phyloP scores from a whole-genome alignment of 768 basidiomycete species.

The Fomitopsis pulvina region DNA sequence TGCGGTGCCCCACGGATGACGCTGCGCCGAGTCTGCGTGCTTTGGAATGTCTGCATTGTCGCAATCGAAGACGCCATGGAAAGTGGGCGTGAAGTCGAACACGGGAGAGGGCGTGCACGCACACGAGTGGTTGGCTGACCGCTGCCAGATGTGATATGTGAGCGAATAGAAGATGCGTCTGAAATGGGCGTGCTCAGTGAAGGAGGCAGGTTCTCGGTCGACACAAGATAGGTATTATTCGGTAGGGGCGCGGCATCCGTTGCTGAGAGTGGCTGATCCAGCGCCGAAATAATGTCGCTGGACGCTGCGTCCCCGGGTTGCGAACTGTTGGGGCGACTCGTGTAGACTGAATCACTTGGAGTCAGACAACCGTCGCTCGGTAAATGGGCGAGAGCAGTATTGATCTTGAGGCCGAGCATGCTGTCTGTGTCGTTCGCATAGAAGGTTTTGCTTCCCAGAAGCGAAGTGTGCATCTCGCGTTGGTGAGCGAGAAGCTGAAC shows the following conservation, averaged over 20 bases:
- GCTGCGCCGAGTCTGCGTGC: conserved; percentile 21
- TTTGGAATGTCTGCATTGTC: conserved; percentile 23
- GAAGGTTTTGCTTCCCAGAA: conserved; percentile 27
- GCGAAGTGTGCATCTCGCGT: conserved; percentile 43
- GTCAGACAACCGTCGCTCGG: conserved; percentile 18
- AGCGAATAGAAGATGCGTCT: conserved; percentile 13
- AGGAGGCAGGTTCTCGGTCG: conserved; percentile 5
- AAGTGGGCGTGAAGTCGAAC: conserved; percentile 26
- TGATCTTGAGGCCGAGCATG: conserved; percentile 1
- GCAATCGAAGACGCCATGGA: conserved; percentile 34
- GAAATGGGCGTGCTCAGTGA: conserved; percentile 13
- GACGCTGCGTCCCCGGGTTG: conserved; percentile 15
- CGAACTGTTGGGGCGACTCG: conserved; percentile 12
- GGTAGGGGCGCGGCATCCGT: conserved; percentile 12
- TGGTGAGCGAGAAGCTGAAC: conserved; percentile 60
- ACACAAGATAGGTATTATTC: conserved; percentile 1
- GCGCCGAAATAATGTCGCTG: conserved; percentile 9
- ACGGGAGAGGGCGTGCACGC: conserved; percentile 9
- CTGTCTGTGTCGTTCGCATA: conserved; percentile 15
- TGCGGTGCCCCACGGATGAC: conserved; percentile 56
- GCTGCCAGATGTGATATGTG: conserved; percentile 9
- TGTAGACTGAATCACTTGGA: conserved; percentile 7
- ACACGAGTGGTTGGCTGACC: conserved; percentile 8
- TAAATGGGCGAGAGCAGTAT: conserved; percentile 7
- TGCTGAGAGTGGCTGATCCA: conserved; percentile 5